These are phyloP conservation scores for Blastobotrys ciferrii DNA, from an alignment of 1,139 yeast species.

Conservation along the genomic window DNA sequence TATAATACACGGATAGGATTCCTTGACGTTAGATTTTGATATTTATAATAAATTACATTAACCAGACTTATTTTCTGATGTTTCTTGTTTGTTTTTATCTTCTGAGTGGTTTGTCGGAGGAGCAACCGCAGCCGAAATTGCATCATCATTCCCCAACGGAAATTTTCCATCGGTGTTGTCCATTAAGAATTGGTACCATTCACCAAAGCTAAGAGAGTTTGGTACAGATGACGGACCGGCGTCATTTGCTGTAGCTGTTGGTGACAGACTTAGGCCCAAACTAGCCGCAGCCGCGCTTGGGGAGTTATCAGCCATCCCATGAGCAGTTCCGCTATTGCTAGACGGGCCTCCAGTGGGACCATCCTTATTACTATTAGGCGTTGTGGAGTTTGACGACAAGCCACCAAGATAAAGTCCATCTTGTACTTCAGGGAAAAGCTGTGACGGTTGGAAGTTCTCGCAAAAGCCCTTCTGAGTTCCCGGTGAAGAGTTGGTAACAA, in stretches of 20 bases:
- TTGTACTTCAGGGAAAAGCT: conserved; percentile 37
- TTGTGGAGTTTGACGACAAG: conserved; percentile 6
- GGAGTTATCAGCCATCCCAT: not conserved
- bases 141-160: conserved; percentile 2
- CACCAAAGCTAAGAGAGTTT: conserved; percentile 37
- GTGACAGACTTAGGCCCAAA: not conserved
- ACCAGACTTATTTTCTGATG: not conserved
- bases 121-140: not conserved
- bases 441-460: conserved; percentile 40
- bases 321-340: not conserved
- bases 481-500: conserved; percentile 38
- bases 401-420: conserved; percentile 7
- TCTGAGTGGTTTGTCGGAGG: not conserved
- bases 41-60: conserved; percentile 4
- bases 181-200: conserved; percentile 41
- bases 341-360: not conserved
- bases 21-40: too few species aligned
- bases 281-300: not conserved
- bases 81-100: not conserved
- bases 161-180: conserved; percentile 21
- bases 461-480: conserved; percentile 25
- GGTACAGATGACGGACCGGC: conserved; percentile 25
- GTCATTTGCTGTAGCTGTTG: not conserved
- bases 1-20: too few species aligned
- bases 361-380: conserved; percentile 5